These are phyloP conservation scores for Chalciporus piperatus DNA, from an alignment of 768 basidiomycete genomes.

Conservation along the genomic window DNA sequence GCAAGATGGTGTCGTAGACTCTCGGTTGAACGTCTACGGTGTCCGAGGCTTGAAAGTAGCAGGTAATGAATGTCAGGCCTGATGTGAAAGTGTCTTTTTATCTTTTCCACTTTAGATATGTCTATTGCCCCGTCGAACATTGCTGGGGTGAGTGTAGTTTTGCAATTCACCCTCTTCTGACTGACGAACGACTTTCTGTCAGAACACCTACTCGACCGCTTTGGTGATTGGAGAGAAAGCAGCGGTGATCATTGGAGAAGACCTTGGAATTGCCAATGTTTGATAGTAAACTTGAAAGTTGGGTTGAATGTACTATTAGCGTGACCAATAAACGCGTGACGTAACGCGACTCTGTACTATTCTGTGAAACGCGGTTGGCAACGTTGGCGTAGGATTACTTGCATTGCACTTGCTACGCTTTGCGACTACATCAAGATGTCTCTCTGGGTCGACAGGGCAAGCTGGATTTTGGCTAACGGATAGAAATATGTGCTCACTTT, in stretches of 20 bases:
- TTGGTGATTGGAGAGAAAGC: slow-evolving; percentile 28
- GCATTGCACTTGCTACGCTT: neutral
- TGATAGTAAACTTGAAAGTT: slow-evolving; percentile 1
- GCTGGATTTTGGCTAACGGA: neutral
- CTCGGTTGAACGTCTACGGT: slow-evolving; percentile 62
- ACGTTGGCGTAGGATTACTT: no score
- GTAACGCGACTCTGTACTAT: slow-evolving; percentile 21
- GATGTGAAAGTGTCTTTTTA: neutral
- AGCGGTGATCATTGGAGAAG: slow-evolving; percentile 18
- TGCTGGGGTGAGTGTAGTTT: slow-evolving; percentile 23
- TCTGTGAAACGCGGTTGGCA: slow-evolving; percentile 1
- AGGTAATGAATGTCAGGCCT: slow-evolving; percentile 28
- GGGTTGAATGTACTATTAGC: neutral
- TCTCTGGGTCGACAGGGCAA: slow-evolving; percentile 61
- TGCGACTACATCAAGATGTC: slow-evolving; percentile 42
- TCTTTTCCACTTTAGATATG: slow-evolving; percentile 26
- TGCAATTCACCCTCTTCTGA: neutral
- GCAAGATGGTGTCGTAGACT: slow-evolving; percentile 59
- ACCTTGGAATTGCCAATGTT: slow-evolving; percentile 16
- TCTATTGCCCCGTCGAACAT: slow-evolving; percentile 41
- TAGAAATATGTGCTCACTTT: slow-evolving; percentile 1
- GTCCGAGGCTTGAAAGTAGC: slow-evolving; percentile 57
- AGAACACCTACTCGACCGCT: slow-evolving; percentile 27
- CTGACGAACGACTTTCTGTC: neutral
- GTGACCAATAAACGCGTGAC: slow-evolving; percentile 32